Percentiles rank a stretch among this genome's conserved stretches.
Evolutionary conservation across 805 yeast species (phyloP).

Genomic region (Candida xiaguanensis): DNA sequence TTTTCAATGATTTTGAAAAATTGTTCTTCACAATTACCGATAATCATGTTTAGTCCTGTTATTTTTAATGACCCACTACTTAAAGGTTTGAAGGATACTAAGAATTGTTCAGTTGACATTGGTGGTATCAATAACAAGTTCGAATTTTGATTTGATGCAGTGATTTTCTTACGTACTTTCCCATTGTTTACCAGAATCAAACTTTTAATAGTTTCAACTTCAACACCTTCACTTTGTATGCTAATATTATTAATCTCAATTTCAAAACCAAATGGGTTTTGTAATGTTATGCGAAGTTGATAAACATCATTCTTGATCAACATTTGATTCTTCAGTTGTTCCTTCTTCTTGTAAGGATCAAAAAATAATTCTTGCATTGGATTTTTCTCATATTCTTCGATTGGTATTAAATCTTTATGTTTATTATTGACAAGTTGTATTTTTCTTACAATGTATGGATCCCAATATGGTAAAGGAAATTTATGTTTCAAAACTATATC

Average conservation of each 20-base stretch:
- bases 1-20: slow-evolving; percentile 38
- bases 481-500: slow-evolving; percentile 18
- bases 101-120: slow-evolving; percentile 29
- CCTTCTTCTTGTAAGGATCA: slow-evolving; percentile 46
- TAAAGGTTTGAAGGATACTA: slow-evolving; percentile 47
- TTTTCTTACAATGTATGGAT: slow-evolving; percentile 59
- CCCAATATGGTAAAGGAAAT: slow-evolving; percentile 58
- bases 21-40: slow-evolving; percentile 48
- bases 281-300: slow-evolving; percentile 54
- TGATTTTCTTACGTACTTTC: slow-evolving; percentile 1
- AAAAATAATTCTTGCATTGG: slow-evolving; percentile 26
- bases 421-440: slow-evolving; percentile 30
- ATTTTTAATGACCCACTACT: slow-evolving; percentile 47
- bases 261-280: slow-evolving; percentile 79
- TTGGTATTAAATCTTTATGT: slow-evolving; percentile 39
- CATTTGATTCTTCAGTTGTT: slow-evolving; percentile 35
- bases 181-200: slow-evolving; percentile 6
- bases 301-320: slow-evolving; percentile 48
- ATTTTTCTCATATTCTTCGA: slow-evolving; percentile 17
- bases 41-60: slow-evolving; percentile 46
- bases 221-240: slow-evolving; percentile 30
- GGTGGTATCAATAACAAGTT: slow-evolving; percentile 22
- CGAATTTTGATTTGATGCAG: not conserved
- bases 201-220: slow-evolving; percentile 25
- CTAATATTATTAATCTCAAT: slow-evolving; percentile 52